Evolutionary conservation across 2,329 filamentous ascomycete genomes (phyloP), one percentile per base, ranked within the genome.

Genomic region (Daldinia sp.): DNA sequence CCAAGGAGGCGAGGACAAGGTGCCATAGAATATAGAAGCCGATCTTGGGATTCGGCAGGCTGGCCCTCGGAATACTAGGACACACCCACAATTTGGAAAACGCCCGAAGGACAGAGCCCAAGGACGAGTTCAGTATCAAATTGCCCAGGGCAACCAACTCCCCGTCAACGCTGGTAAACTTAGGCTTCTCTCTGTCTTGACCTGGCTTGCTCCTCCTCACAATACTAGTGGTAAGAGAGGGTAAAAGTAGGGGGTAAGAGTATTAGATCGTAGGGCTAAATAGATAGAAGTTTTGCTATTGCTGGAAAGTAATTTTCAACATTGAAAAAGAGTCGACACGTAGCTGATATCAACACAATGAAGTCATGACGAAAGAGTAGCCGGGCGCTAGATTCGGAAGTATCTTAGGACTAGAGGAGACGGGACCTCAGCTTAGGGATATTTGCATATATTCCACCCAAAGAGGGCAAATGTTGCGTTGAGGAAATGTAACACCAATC

Each of bases 21-120:
- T 74, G 71, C 72, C 74, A 72, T 68, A 46, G 66, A 66, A 70
- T 59, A 70, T 59, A 72, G 64, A 68, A 68, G 67, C 64, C 66
- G 60, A 70, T 70, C 67, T 63, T 70, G 59, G 64, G 59, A 63
- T 65, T 70, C 61, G 61, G 66, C 60, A 65, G 54, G 60, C 59
- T 55, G 53, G 57, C 50, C 63, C 60, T 65, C 46, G 53, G 60
- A 63, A 56, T 60, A 48, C 42, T 65, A 30, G 61, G 60, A 39
- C 53, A 55, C 61, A 66, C 62, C 63, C 69, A 68, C 69, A 72
- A 57, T 69, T 67, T 50, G 59, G 57, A 63, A 66, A 42, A 57
- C 18, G 10, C 48, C 42, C 55, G 50, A 23, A 68, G 35, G 48
- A 56, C 44, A 46, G 55, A 26, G 28, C 48, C 57, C 23, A 53